Percentiles rank a stretch among this genome's conserved stretches.
Evolutionary conservation across 192 early-diverging fungal species (phyloP).

Genomic region (Coemansia sp.): DNA sequence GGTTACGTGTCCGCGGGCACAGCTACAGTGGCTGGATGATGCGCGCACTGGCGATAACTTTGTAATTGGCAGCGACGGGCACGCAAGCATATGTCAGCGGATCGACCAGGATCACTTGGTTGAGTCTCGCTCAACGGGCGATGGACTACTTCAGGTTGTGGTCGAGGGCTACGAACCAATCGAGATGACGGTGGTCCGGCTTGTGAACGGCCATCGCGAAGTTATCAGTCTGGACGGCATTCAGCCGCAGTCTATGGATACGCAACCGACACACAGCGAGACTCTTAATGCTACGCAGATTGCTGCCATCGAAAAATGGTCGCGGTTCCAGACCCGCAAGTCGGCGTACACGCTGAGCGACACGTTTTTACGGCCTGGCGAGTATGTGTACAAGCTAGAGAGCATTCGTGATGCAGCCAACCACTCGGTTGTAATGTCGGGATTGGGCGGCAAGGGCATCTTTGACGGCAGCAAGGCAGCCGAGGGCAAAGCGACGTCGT

Average conservation of each 20-base stretch:
- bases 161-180: conserved; percentile 47
- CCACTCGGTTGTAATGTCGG: conserved; percentile 30
- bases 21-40: conserved; percentile 34
- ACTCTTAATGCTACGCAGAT: not conserved
- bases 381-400: conserved; percentile 51
- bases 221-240: conserved; percentile 38
- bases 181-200: conserved; percentile 44
- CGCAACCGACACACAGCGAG: not conserved
- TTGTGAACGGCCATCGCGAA: conserved; percentile 48
- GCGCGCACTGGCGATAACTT: conserved; percentile 20
- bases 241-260: conserved; percentile 18
- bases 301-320: conserved; percentile 16
- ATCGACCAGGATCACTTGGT: not conserved
- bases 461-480: conserved; percentile 17
- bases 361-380: conserved; percentile 42
- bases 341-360: conserved; percentile 38
- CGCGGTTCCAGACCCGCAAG: conserved; percentile 27
- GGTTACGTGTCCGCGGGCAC: conserved; percentile 40
- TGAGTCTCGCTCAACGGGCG: not conserved
- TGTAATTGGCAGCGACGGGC: conserved; percentile 36
- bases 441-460: conserved; percentile 7
- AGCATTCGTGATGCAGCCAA: conserved; percentile 45
- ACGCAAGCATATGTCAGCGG: conserved; percentile 52
- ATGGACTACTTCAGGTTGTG: conserved; percentile 38
- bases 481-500: conserved; percentile 25